phyloP scores from a whole-genome alignment of 176 grass and related monocot species.

The Oryza brachyantha region DNA sequence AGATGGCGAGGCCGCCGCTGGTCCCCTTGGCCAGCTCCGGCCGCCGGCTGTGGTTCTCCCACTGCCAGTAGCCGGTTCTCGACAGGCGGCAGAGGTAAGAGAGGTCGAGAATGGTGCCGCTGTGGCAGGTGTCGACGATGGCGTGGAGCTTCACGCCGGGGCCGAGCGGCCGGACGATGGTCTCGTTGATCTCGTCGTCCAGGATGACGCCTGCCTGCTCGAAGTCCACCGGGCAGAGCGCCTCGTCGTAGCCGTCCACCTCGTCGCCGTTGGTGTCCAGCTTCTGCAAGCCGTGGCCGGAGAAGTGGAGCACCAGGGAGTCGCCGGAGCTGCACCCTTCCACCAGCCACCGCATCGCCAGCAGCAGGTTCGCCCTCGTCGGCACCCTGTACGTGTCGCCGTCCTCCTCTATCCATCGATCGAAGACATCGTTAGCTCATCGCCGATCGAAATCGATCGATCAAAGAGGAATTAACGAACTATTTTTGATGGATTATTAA shows the following conservation, averaged over 20 bases:
- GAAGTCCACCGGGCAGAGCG: slow-evolving; percentile 80
- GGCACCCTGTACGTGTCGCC: slow-evolving; percentile 42
- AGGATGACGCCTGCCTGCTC: slow-evolving; percentile 54
- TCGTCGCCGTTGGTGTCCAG: slow-evolving; percentile 65
- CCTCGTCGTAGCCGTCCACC: slow-evolving; percentile 82
- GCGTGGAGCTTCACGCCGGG: slow-evolving; percentile 60
- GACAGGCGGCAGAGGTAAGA: background rate
- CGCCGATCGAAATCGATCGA: background rate
- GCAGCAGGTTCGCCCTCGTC: slow-evolving; percentile 55
- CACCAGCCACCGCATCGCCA: slow-evolving; percentile 84
- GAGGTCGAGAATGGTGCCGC: background rate
- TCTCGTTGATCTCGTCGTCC: slow-evolving; percentile 74
- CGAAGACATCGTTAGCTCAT: background rate
- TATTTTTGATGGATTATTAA: no score
- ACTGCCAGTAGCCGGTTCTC: slow-evolving; percentile 59
- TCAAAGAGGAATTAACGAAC: no score
- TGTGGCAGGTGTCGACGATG: background rate
- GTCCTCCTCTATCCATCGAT: background rate
- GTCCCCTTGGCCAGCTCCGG: slow-evolving; percentile 48
- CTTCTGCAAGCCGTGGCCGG: slow-evolving; percentile 86
- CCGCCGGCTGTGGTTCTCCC: slow-evolving; percentile 59
- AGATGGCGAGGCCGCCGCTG: slow-evolving; percentile 64
- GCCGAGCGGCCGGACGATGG: slow-evolving; percentile 63
- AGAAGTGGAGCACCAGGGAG: slow-evolving; percentile 92
- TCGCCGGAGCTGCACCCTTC: slow-evolving; percentile 37